Percentiles rank a stretch among this genome's conserved stretches.
These are phyloP conservation scores for Naganishia vaughanmartiniae DNA, from an alignment of 768 basidiomycete species.

Conservation along the genomic window DNA sequence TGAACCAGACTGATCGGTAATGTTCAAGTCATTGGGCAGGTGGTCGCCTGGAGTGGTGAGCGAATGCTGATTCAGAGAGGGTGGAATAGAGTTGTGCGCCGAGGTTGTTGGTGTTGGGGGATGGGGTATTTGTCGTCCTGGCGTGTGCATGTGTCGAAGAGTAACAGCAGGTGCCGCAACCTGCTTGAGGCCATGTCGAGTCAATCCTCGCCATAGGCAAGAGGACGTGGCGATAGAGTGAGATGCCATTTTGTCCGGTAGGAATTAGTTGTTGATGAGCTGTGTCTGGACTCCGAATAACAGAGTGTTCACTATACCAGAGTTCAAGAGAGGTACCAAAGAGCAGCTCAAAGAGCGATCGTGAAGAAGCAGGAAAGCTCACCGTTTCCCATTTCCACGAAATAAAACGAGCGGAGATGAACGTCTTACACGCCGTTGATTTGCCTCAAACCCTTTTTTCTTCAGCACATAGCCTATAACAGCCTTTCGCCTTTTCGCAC, in stretches of 20 bases:
- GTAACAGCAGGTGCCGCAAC: background rate
- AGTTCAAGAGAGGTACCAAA: background rate
- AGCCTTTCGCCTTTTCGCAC: background rate
- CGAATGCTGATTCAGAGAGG: constrained; percentile 23
- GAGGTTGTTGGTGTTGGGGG: constrained; percentile 37
- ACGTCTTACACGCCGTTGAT: background rate
- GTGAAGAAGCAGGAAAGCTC: background rate
- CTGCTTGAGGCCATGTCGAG: background rate
- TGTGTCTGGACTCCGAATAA: too few relatives aligned
- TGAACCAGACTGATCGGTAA: background rate
- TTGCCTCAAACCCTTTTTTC: background rate
- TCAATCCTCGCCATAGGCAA: background rate
- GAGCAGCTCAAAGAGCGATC: background rate
- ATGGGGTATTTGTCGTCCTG: constrained; percentile 43
- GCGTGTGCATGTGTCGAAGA: constrained; percentile 38
- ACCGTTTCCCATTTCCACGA: background rate
- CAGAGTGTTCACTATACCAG: background rate
- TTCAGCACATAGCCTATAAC: background rate
- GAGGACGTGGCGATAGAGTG: background rate
- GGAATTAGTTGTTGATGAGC: background rate
- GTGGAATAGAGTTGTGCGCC: constrained; percentile 23
- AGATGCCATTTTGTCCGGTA: background rate
- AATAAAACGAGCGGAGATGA: constrained; percentile 13
- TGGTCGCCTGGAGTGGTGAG: constrained; percentile 23
- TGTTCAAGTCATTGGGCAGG: background rate